Conservation (phyloP, 306 rosid genomes). For the Erythrophleum fordii region DNA sequence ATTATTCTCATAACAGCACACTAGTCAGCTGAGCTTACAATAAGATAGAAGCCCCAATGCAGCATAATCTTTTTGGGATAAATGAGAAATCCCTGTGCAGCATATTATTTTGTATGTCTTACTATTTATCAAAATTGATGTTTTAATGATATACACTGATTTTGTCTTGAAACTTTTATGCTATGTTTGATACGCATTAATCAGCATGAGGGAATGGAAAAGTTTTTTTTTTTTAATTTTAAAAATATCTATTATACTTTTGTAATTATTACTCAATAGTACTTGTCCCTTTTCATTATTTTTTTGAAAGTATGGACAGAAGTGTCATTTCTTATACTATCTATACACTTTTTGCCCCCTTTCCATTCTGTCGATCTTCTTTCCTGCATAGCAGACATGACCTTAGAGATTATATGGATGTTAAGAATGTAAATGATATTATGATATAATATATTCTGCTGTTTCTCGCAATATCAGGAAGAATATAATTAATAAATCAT, state of each 20-base stretch:
- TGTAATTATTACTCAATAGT: no score
- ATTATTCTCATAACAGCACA: neutral
- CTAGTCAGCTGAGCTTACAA: neutral
- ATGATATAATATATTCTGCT: neutral
- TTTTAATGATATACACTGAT: neutral
- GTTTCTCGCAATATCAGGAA: neutral
- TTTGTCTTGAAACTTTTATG: neutral
- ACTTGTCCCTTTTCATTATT: no score
- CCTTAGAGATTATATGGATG: neutral
- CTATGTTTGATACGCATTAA: no score
- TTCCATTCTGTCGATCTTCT: no score
- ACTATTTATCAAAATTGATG: neutral
- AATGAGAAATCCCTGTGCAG: neutral
- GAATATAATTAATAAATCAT: neutral
- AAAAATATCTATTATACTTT: no score
- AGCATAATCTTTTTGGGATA: neutral
- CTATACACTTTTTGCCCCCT: no score
- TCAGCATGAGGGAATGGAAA: no score
- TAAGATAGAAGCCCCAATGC: neutral
- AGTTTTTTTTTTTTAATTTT: no score
- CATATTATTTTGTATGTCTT: neutral
- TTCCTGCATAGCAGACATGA: no score
- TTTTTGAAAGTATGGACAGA: no score
- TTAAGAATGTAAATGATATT: neutral
- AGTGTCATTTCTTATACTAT: no score